These are phyloP conservation scores for Lentinus tigrinus DNA, from an alignment of 768 basidiomycete species.

Conservation along the genomic window DNA sequence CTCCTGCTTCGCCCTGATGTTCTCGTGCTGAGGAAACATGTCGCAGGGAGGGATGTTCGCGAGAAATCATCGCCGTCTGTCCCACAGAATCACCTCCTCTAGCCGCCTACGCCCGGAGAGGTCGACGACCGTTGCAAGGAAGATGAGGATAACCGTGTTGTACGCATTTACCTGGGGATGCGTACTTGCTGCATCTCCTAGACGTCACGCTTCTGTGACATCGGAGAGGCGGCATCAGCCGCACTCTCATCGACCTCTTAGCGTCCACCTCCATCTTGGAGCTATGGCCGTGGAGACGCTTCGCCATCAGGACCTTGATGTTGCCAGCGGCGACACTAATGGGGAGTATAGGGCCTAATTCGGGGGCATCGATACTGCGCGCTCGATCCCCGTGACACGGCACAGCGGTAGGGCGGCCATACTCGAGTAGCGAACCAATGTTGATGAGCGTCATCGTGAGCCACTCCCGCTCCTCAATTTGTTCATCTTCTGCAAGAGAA, in stretches of 20 bases:
- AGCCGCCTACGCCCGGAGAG: conserved; percentile 57
- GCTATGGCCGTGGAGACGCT: conserved; percentile 39
- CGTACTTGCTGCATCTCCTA: conserved; percentile 62
- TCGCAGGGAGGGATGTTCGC: conserved; percentile 52
- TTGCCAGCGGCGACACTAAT: conserved; percentile 37
- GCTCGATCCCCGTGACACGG: conserved; percentile 52
- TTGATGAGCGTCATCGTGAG: conserved; percentile 94
- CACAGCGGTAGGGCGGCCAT: conserved; percentile 73
- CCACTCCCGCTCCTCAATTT: conserved; percentile 85
- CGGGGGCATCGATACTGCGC: conserved; percentile 31
- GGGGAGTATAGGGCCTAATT: conserved; percentile 45
- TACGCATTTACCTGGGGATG: conserved; percentile 76
- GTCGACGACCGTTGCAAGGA: conserved; percentile 75
- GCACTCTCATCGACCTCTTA: conserved; percentile 31
- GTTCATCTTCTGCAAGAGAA: conserved; percentile 29
- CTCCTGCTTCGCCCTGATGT: conserved; percentile 40
- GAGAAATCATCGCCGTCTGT: conserved; percentile 65
- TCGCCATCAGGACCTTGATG: conserved; percentile 38
- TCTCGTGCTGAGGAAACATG: conserved; percentile 32
- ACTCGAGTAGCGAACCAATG: conserved; percentile 80
- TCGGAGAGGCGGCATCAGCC: conserved; percentile 27
- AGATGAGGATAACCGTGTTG: conserved; percentile 82
- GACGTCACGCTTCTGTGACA: conserved; percentile 38
- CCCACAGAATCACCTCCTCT: conserved; percentile 85
- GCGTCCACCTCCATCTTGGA: conserved; percentile 69